Evolutionary conservation across 495 filamentous ascomycete genomes (phyloP).

Genomic region (Penicillium subrubescens): DNA sequence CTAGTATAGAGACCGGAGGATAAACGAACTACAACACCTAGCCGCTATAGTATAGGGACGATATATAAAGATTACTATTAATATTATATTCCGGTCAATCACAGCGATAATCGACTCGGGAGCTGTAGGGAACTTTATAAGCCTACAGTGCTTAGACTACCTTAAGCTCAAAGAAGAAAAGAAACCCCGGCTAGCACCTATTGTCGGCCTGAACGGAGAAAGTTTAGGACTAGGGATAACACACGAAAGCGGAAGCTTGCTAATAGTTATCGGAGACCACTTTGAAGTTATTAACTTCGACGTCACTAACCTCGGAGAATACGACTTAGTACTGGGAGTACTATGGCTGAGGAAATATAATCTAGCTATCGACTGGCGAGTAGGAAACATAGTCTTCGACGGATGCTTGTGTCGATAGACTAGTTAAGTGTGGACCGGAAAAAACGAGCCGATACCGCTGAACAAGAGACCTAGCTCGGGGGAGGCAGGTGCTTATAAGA

Average conservation of each 20-base stretch:
- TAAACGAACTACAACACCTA: not conserved
- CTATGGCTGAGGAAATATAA: not conserved
- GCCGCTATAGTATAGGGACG: not conserved
- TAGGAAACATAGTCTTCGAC: too few relatives aligned
- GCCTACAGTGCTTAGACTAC: not conserved
- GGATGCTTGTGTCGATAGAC: too few relatives aligned
- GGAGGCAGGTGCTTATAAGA: not conserved
- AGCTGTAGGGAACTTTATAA: not conserved
- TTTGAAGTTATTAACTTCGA: not conserved
- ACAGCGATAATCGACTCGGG: not conserved
- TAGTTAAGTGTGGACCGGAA: not conserved
- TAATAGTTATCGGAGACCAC: not conserved
- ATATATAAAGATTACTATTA: not conserved
- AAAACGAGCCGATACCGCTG: not conserved
- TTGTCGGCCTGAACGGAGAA: too few relatives aligned
- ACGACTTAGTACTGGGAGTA: not conserved
- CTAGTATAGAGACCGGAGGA: not conserved
- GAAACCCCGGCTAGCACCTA: not conserved
- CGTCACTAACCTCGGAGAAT: not conserved
- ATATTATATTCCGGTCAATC: not conserved
- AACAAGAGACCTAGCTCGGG: not conserved
- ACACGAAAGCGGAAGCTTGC: not conserved
- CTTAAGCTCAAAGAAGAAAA: not conserved
- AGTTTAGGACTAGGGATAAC: too few relatives aligned
- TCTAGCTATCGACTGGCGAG: not conserved